Evolutionary conservation across 2,329 filamentous ascomycete species (phyloP), one percentile per base, ranked within the genome.

Genomic region (Diaporthe humulicola): DNA sequence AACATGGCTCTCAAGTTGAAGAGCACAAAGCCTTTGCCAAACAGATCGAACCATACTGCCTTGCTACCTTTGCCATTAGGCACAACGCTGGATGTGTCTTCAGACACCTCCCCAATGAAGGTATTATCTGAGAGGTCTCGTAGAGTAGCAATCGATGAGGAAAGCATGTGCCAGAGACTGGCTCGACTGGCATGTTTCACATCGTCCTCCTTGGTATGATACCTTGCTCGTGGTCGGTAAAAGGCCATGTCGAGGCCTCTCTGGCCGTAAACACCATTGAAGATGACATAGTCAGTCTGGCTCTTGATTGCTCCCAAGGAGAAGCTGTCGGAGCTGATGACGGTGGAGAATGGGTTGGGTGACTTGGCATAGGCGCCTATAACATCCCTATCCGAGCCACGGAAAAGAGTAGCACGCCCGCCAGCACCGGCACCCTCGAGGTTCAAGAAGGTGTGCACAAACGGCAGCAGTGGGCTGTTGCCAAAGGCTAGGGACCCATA

Each of bases 351-450:
- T 0, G 97, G 96, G 82, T 96, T 88, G 30, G 90, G 88, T 36
- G 90, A 90, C 38, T 89, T 89, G 73, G 89, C 88, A 83, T 98
- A 98, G 42, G 94, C 93, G 75, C 89, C 90, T 0, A 95, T 96
- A 33, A 98, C 93, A 83, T 98, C 93, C 4, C 93, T 90, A 83
- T 98, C 97, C 0, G 96, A 96, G 70, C 93, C 93, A 74, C 97
- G 91, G 85, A 99, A 98, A 3, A 98, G 87, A 15, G 93, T 93
- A 4, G 96, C 96, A 75, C 95, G 90, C 0, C 96, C 96, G 15
- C 97, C 97, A 17, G 96, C 96, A 67, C 96, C 97, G 54, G 96
- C 96, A 17, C 97, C 97, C 84, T 99, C 97, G 22, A 99, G 90
- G 79, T 99, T 99, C 78, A 98, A 87, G 81, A 99, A 98, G 0